phyloP scores from a whole-genome alignment of 2,329 filamentous ascomycete species.

The Dactylonectria estremocensis region DNA sequence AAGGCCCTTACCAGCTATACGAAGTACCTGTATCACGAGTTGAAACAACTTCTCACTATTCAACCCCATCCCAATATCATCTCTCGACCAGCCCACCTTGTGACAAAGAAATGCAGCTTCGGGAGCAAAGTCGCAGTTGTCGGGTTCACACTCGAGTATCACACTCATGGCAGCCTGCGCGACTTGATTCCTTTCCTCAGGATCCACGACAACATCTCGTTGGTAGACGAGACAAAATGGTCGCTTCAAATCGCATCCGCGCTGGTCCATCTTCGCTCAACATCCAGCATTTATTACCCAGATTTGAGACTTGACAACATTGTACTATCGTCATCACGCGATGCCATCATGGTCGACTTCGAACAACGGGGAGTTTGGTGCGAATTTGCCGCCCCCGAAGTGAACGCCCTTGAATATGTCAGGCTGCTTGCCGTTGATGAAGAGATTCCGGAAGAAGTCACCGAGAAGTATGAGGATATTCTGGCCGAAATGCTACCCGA shows the following conservation, averaged over 20 bases:
- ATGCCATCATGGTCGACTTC: slow-evolving; percentile 73
- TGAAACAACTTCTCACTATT: slow-evolving; percentile 68
- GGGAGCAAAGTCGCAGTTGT: slow-evolving; percentile 69
- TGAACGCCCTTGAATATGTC: slow-evolving; percentile 72
- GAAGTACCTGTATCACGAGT: slow-evolving; percentile 75
- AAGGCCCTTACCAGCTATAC: slow-evolving; percentile 71
- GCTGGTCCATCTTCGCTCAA: slow-evolving; percentile 64
- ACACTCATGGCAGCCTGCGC: slow-evolving; percentile 68
- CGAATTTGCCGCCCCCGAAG: slow-evolving; percentile 73
- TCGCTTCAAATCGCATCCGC: slow-evolving; percentile 67
- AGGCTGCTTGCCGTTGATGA: slow-evolving; percentile 68
- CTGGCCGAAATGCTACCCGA: slow-evolving; percentile 62
- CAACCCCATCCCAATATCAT: slow-evolving; percentile 69
- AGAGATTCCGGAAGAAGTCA: slow-evolving; percentile 58
- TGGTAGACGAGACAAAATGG: slow-evolving; percentile 67
- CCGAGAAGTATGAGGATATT: slow-evolving; percentile 58
- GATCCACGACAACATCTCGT: slow-evolving; percentile 60
- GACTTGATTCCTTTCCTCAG: slow-evolving; percentile 68
- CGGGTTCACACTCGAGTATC: slow-evolving; percentile 71
- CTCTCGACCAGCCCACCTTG: slow-evolving; percentile 65
- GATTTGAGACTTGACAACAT: slow-evolving; percentile 74
- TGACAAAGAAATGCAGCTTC: slow-evolving; percentile 70
- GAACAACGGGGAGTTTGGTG: slow-evolving; percentile 76
- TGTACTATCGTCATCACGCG: slow-evolving; percentile 63
- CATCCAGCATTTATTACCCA: slow-evolving; percentile 67